Evolutionary conservation across 2,329 filamentous ascomycete genomes (phyloP), one percentile per base, ranked within the genome.

Genomic region (Colletotrichum noveboracense): DNA sequence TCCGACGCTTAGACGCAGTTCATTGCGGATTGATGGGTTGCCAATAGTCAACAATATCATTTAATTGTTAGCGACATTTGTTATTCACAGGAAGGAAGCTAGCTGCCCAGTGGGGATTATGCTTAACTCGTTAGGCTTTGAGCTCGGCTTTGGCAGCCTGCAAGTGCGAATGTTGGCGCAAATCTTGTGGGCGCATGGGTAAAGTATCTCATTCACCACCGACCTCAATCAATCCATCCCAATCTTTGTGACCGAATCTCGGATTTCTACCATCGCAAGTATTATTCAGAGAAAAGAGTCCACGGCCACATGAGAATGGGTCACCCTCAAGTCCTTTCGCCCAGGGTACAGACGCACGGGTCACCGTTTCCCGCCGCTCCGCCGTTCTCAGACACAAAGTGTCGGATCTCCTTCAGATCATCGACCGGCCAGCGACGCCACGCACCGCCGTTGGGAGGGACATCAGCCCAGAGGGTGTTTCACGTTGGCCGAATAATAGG

Each of bases 361-460:
- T 36, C 43, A 61, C 21, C 48, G 21, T 36, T 30, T 67, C 61
- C 61, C 55, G 55, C n/a, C 38, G 34, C 65, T 71, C 67, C 72
- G 72, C 69, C 21, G 62, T 72, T 43, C 64, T 73, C 73, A 75
- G 58, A 75, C 73, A 73, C 64, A 28, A 30, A 73, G 70, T 73
- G 73, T 75, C 70, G 69, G 73, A 75, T 34, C 38, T 21, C 62
- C 67, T 60, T 60, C 55, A 75, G 43, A 72, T 56, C 73, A 75
- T 28, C 71, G 61, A n/a, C 73, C 60, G 52, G 38, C 32, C 66
- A 38, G 34, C 38, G 24, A 38, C 67, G 67, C 56, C 67, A 52
- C 58, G 56, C 56, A 28, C 36, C 56, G 28, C 52, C 38, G 65
- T 28, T 52, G 58, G 38, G 58, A n/a, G 9, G 9, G 12, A 56